A percentile compares a stretch with the other conserved stretches of the same genome.
Conservation (phyloP, 805 yeast genomes). For the Kazachstania psychrophila region DNA sequence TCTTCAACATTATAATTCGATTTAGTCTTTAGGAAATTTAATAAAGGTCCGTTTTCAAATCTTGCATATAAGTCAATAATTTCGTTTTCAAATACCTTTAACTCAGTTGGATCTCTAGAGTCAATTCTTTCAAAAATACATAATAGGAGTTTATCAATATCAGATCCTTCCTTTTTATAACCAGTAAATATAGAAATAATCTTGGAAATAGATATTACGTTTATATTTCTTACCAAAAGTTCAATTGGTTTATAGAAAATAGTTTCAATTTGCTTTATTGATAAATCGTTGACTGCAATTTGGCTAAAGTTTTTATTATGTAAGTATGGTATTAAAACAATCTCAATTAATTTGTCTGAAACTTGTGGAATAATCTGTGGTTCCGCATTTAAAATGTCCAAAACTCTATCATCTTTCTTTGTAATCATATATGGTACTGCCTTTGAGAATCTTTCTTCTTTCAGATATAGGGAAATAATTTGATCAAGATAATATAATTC, state of each 20-base stretch:
- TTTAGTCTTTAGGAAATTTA: constrained; percentile 52
- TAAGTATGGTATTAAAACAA: constrained; percentile 36
- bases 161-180: constrained; percentile 7
- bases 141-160: constrained; percentile 45
- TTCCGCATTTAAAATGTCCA: constrained; percentile 50
- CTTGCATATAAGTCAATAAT: constrained; percentile 56
- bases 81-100: constrained; percentile 54
- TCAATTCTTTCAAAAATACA: constrained; percentile 57
- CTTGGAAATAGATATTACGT: constrained; percentile 48
- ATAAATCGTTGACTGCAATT: constrained; percentile 10
- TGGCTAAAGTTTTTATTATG: constrained; percentile 28
- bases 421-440: constrained; percentile 59
- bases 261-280: constrained; percentile 28
- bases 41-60: constrained; percentile 43
- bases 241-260: constrained; percentile 39
- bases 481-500: constrained; percentile 32
- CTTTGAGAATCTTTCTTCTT: constrained; percentile 45
- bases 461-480: constrained; percentile 46
- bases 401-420: constrained; percentile 43
- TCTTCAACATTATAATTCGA: constrained; percentile 55
- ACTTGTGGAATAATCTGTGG: constrained; percentile 49
- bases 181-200: constrained; percentile 41
- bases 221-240: constrained; percentile 53
- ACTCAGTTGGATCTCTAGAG: constrained; percentile 44
- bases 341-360: constrained; percentile 40